Evolutionary conservation across 139 green algal species (phyloP), one percentile per base, ranked within the genome.

Genomic region (Trebouxia sp.): DNA sequence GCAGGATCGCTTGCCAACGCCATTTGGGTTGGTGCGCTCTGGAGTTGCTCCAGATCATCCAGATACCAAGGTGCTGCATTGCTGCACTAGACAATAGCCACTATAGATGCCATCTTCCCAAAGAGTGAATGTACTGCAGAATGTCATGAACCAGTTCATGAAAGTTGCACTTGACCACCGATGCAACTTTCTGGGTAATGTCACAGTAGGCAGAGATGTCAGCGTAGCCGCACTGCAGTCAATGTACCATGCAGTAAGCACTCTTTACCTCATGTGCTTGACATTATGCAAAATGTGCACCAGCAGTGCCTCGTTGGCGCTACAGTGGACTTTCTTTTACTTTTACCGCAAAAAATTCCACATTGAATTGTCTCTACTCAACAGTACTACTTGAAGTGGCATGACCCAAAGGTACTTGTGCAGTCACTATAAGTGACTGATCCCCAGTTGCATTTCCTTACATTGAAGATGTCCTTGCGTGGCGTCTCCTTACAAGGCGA

Each of bases 11-110:
- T 86, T 98, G 51, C 95, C 95, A 5, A 94, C 93, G 0, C 96
- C 96, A 5, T 99, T 97, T 89, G 96, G 96, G 8, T 88, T 99
- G 10, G 96, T 99, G 15, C 87, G 95, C 14, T 97, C 91, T 5
- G 94, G 94, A 7, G 96, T 99, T n/a, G 96, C 96, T 0, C 96
- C 96, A 9, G 96, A 99, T 82, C 96, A 99, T 78, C 88, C 90
- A 58, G 92, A 96, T 81, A 98, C 95, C 43, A 99, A 99, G 92
- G 88, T 91, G 41, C 43, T 58, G 38, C 69, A 41, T 53, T 17
- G 41, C 24, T 51, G 79, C 11, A 20, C 6, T 20, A 41, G 1
- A 24, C 30, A 37, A 38, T 6, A 24, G 37, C 9, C 43, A 28
- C 6, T n/a, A 17, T 20, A 20, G 48, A 42, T n/a, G 1, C 12